Conservation (phyloP, 148 eudicot species). For the Heliamphora exappendiculata region DNA sequence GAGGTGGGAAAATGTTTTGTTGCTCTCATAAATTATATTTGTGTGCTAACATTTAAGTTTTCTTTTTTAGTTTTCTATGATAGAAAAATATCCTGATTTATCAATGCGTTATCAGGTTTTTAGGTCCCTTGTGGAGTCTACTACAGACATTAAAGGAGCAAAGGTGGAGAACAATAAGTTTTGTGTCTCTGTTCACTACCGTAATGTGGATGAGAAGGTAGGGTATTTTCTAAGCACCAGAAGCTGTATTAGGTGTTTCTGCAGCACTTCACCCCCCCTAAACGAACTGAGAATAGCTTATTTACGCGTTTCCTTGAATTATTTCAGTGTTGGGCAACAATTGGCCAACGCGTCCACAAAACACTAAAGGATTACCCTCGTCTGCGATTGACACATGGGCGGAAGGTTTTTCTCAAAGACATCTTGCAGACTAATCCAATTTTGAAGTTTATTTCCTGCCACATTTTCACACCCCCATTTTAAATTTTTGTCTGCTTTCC, state of each 20-base stretch:
- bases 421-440: background rate
- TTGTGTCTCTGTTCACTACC: conserved; percentile 95
- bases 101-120: conserved; percentile 42
- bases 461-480: background rate
- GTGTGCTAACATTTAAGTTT: background rate
- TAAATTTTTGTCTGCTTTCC: background rate
- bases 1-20: conserved; percentile 42
- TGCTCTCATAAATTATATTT: background rate
- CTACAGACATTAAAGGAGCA: conserved; percentile 67
- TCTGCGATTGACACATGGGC: conserved; percentile 78
- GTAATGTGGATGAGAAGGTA: conserved; percentile 94
- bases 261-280: background rate
- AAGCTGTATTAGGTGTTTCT: background rate
- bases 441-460: background rate
- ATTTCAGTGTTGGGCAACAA: conserved; percentile 57
- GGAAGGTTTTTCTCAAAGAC: conserved; percentile 42
- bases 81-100: background rate
- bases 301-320: conserved; percentile 6
- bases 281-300: background rate
- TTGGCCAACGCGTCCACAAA: conserved; percentile 49
- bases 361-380: conserved; percentile 59
- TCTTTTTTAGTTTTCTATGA: background rate
- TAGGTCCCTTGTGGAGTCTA: conserved; percentile 60
- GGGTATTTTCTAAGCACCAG: background rate
- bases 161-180: conserved; percentile 90